phyloP scores from a whole-genome alignment of 2,329 filamentous ascomycete species.

The Chaetomiaceae sp. region DNA sequence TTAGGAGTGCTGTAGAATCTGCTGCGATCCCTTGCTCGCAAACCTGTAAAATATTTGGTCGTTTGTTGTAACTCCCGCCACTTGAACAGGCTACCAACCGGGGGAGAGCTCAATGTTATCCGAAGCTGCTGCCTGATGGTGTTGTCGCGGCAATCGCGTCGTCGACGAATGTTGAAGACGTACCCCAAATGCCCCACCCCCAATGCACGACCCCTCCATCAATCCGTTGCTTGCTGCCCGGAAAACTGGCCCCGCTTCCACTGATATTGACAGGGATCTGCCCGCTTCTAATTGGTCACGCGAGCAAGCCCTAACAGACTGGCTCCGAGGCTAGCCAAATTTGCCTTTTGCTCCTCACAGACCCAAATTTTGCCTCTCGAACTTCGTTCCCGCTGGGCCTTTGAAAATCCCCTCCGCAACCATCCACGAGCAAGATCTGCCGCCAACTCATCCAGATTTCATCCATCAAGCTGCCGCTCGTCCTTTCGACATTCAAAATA shows the following conservation, averaged over 20 bases:
- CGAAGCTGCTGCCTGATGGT: conserved; percentile 13
- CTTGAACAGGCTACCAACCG: too few relatives aligned
- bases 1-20: background rate
- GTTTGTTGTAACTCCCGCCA: too few relatives aligned
- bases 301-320: conserved; percentile 28
- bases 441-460: conserved; percentile 46
- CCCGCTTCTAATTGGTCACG: conserved; percentile 21
- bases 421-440: conserved; percentile 52
- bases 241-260: conserved; percentile 13
- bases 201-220: conserved; percentile 14
- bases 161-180: background rate
- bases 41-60: background rate
- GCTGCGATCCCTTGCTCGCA: background rate
- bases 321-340: conserved; percentile 35
- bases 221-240: conserved; percentile 5
- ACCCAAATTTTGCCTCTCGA: conserved; percentile 34
- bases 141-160: conserved; percentile 6
- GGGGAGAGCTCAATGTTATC: background rate
- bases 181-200: conserved; percentile 13
- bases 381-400: conserved; percentile 44
- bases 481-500: conserved; percentile 40
- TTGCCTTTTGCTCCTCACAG: conserved; percentile 31
- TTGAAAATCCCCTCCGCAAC: conserved; percentile 37
- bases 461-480: conserved; percentile 47
- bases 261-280: background rate